Conservation (phyloP, 2,329 filamentous ascomycete genomes). For the Botrytis cinerea region DNA sequence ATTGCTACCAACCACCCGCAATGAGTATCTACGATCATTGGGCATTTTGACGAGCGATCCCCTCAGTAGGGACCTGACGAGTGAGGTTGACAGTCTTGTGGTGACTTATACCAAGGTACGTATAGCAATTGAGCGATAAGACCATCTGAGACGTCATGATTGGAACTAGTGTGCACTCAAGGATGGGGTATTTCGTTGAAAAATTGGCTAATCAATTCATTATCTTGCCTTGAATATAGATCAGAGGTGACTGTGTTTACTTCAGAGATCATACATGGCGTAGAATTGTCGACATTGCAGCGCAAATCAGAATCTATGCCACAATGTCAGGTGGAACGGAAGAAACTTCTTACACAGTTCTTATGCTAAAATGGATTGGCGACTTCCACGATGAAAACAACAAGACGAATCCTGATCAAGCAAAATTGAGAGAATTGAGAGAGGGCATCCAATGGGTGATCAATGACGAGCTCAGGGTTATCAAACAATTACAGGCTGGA, state of each 20-base stretch:
- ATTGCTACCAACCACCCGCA: not conserved
- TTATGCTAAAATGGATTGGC: constrained; percentile 11
- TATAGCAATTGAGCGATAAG: not conserved
- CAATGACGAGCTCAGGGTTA: constrained; percentile 3
- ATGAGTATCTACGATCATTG: constrained; percentile 7
- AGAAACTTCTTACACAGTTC: constrained; percentile 7
- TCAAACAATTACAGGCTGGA: constrained; percentile 1
- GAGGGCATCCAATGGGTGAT: constrained; percentile 3
- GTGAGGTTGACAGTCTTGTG: not conserved
- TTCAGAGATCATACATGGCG: constrained; percentile 10
- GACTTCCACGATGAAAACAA: constrained; percentile 4
- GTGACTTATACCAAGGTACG: not conserved
- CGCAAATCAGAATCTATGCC: constrained; percentile 9
- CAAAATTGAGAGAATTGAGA: not conserved
- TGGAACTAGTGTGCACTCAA: not conserved
- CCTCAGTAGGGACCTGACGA: not conserved
- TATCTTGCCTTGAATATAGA: not conserved
- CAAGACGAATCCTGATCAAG: not conserved
- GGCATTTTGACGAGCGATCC: not conserved
- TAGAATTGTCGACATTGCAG: constrained; percentile 2
- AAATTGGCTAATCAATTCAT: not conserved
- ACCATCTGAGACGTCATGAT: not conserved
- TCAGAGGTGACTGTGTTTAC: constrained; percentile 6
- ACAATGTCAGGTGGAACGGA: constrained; percentile 11
- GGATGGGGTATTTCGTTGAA: too few relatives aligned